A percentile compares a stretch with the other conserved stretches of the same genome.
phyloP scores from a whole-genome alignment of 2,329 filamentous ascomycete species.

The Volutella citrinella region DNA sequence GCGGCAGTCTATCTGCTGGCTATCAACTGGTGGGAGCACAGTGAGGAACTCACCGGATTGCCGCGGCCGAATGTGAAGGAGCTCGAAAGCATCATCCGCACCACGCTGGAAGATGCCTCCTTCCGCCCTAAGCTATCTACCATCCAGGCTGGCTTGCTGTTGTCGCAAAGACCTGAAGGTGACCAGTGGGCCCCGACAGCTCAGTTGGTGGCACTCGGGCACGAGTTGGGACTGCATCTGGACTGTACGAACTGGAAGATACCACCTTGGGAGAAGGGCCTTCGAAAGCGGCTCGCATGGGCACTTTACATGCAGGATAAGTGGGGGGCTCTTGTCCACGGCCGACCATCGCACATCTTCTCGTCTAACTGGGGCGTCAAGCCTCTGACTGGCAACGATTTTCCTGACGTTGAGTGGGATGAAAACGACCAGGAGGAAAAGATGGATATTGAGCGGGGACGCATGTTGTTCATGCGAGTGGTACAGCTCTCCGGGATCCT shows the following conservation, averaged over 20 bases:
- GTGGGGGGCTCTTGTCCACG: constrained; percentile 83
- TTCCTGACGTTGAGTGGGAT: constrained; percentile 68
- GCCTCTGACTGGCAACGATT: constrained; percentile 63
- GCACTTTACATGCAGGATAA: constrained; percentile 92
- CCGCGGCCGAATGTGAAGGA: constrained; percentile 70
- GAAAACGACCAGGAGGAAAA: constrained; percentile 60
- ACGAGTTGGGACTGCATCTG: constrained; percentile 85
- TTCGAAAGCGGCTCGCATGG: constrained; percentile 86
- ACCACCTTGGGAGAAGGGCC: constrained; percentile 78
- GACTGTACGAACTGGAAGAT: constrained; percentile 88
- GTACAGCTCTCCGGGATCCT: constrained; percentile 72
- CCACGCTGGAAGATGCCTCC: constrained; percentile 72
- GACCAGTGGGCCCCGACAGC: constrained; percentile 84
- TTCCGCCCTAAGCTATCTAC: constrained; percentile 79
- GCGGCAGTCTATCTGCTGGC: constrained; percentile 82
- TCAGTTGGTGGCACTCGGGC: constrained; percentile 80
- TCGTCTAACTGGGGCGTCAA: constrained; percentile 73
- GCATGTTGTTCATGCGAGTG: constrained; percentile 71
- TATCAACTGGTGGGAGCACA: constrained; percentile 83
- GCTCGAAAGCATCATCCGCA: constrained; percentile 70
- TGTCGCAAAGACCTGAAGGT: constrained; percentile 72
- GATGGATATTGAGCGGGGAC: constrained; percentile 63
- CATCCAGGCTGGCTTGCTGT: constrained; percentile 71
- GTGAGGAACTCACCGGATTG: constrained; percentile 60
- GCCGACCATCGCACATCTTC: constrained; percentile 75